These are phyloP conservation scores for Rhododendron ovatum DNA, from an alignment of 148 eudicot genomes.

Conservation along the genomic window DNA sequence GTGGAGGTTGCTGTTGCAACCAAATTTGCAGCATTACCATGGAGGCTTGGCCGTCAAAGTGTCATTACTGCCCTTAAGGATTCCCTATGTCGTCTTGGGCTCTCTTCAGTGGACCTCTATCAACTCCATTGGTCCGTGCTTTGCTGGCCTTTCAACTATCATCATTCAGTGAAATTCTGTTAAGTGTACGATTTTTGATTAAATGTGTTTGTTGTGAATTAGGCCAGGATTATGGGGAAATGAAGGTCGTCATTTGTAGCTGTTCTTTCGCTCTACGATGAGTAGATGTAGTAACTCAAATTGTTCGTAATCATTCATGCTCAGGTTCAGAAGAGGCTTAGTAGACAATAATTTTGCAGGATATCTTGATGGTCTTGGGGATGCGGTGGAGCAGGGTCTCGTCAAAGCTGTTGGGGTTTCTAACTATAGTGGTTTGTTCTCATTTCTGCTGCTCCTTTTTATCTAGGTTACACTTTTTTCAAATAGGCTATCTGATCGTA, in stretches of 20 bases:
- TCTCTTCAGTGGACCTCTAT: constrained; percentile 89
- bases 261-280: constrained; percentile 17
- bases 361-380: constrained; percentile 91
- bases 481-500: background rate
- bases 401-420: constrained; percentile 98
- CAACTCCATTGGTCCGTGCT: constrained; percentile 89
- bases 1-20: constrained; percentile 76
- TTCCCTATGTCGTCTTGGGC: constrained; percentile 68
- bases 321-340: constrained; percentile 16
- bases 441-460: background rate
- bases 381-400: constrained; percentile 94
- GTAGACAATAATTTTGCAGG: constrained; percentile 46
- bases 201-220: constrained; percentile 22
- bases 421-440: constrained; percentile 68
- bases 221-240: constrained; percentile 99
- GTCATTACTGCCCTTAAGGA: constrained; percentile 80
- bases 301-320: constrained; percentile 1
- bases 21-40: constrained; percentile 93
- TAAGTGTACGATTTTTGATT: constrained; percentile 11
- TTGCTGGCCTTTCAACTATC: background rate
- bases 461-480: background rate
- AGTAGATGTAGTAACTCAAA: background rate
- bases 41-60: constrained; percentile 94
- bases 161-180: background rate
- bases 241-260: constrained; percentile 60